Conservation (phyloP, 176 grass and related monocot species). For the Thinopyrum elongatum region DNA sequence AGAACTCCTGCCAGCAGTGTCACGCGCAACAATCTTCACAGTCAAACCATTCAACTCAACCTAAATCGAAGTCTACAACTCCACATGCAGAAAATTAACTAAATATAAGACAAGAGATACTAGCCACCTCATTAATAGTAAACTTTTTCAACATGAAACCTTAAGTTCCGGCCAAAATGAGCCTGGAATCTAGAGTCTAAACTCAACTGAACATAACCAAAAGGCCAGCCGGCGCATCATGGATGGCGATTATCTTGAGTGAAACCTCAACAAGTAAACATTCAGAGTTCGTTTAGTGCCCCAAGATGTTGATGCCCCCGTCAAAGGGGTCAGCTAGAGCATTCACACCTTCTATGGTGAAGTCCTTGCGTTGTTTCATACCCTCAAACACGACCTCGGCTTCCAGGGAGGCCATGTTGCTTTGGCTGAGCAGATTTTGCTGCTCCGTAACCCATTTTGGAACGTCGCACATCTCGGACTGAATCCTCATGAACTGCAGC, state of each 20-base stretch:
- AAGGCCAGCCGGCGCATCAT: not conserved
- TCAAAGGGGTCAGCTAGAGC: slow-evolving; percentile 25
- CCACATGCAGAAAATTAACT: slow-evolving; percentile 9
- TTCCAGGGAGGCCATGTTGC: slow-evolving; percentile 17
- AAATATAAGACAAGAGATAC: not conserved
- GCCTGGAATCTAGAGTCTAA: not conserved
- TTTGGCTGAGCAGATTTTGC: slow-evolving; percentile 21
- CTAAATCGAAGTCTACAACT: not conserved
- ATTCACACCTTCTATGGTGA: slow-evolving; percentile 18
- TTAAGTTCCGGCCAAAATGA: not conserved
- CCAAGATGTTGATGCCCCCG: not conserved
- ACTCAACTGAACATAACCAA: not conserved
- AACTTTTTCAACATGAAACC: not conserved
- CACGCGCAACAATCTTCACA: not conserved
- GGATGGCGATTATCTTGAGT: not conserved
- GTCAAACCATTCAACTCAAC: slow-evolving; percentile 1
- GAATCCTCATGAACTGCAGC: slow-evolving; percentile 39
- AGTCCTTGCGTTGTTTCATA: not conserved
- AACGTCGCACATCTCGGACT: not conserved
- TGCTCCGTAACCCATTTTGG: slow-evolving; percentile 8
- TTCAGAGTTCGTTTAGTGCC: slow-evolving; percentile 4
- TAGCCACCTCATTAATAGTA: not conserved
- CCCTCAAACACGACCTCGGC: slow-evolving; percentile 26
- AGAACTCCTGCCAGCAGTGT: not conserved
- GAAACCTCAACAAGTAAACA: not conserved